Conservation (phyloP, 2,329 filamentous ascomycete species). For the Fusarium pininemorale region DNA sequence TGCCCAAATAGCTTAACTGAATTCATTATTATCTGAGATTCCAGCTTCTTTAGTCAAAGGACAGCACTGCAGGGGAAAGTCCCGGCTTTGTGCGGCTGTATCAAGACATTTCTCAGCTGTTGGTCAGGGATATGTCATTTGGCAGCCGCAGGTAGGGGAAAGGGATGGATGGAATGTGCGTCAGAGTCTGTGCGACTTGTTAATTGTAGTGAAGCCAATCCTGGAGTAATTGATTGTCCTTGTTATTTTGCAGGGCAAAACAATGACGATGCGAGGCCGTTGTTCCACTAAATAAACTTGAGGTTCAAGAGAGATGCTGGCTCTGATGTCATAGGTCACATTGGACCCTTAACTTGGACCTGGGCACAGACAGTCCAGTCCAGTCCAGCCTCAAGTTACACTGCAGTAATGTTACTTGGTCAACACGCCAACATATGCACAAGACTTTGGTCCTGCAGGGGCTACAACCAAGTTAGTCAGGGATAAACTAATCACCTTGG, state of each 20-base stretch:
- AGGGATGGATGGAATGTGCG: neutral
- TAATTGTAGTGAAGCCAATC: neutral
- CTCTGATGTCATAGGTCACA: conserved; percentile 3
- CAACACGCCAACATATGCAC: neutral
- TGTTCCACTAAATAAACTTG: neutral
- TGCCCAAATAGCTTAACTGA: neutral
- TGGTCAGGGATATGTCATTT: neutral
- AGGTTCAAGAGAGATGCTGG: neutral
- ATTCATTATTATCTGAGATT: neutral
- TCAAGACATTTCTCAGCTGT: neutral
- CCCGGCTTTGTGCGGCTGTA: neutral
- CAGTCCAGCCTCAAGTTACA: neutral
- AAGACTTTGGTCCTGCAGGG: conserved; percentile 1
- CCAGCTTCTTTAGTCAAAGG: neutral
- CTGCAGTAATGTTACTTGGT: conserved; percentile 15
- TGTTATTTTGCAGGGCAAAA: neutral
- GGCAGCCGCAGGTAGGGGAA: neutral
- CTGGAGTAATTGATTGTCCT: neutral
- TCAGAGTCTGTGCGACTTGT: neutral
- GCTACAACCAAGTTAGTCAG: conserved; percentile 7
- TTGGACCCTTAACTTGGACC: conserved; percentile 4
- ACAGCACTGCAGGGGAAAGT: neutral
- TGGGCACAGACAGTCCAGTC: neutral
- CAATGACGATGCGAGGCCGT: neutral
- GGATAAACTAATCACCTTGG: neutral